Evolutionary conservation across 345 rosid species (phyloP), one percentile per base, ranked within the genome.

Genomic region (Ricinus communis): DNA sequence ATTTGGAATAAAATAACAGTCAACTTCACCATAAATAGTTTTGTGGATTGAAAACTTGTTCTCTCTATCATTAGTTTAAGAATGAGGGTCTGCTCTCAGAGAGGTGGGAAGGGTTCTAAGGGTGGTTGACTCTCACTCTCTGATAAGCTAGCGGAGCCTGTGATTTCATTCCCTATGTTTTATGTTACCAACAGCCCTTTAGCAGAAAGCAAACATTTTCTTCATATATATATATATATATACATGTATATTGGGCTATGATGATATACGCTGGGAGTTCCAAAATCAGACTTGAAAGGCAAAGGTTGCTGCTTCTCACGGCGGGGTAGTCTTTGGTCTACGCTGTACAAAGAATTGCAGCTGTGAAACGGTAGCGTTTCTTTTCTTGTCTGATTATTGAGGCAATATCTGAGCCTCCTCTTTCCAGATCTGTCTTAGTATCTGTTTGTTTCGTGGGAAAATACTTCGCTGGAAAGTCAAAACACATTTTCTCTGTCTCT

Each of bases 391-490:
- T 78, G 71, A 78, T 33, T 63, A 30, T 73, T 80, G 81, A n/a
- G n/a, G 81, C 79, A 76, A 80, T n/a, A 82, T 82, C 86, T 80
- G 86, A 80, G 88, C 81, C 84, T 74, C 62, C 28, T 38, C 12
- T 46, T 46, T 15, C 15, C 16, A 15, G 50, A 46, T 11, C 22
- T 1, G 5, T 49, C 21, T 49, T 5, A n/a, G n/a, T n/a, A n/a
- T n/a, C n/a, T n/a, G n/a, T n/a, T n/a, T n/a, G n/a, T n/a, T n/a
- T n/a, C n/a, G n/a, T n/a, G n/a, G n/a, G n/a, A n/a, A n/a, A n/a
- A n/a, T n/a, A n/a, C n/a, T n/a, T n/a, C n/a, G n/a, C n/a, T n/a
- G n/a, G n/a, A n/a, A 14, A 33, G 38, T 18, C 18, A 49, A 15
- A 18, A 1, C 21, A 2, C 5, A 49, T 2, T 7, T 49, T 15